Base-by-base conservation (phyloP, 495 filamentous ascomycete species). In the Rostrohypoxylon terebratum region DNA sequence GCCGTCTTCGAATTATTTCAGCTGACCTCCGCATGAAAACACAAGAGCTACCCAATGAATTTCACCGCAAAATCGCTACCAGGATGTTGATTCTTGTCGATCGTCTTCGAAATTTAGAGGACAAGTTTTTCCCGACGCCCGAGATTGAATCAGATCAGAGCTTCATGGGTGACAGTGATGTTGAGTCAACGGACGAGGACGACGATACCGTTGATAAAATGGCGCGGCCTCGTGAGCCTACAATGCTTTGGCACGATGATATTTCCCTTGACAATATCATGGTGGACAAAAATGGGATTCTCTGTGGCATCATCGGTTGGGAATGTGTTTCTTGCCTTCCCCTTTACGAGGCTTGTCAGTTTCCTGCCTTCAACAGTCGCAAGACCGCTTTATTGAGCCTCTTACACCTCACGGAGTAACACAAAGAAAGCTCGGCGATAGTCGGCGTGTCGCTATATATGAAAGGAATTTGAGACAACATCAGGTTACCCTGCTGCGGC, bases 231-330 rank as follows among this genome's bases (percentile, higher is more conserved):
- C 28, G 68, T 20, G 80, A 82, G 59, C 75, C 63, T 7, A 82
- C 79, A 0, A 74, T 84, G 55, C 78, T 88, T 10, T 79, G 75
- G 63, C 84, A 88, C 36, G 74, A 84, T 40, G 78, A 87, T 54
- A 75, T 89, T 7, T 83, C 79, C 0, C 60, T 78, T 6, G 73
- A 77, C n/a, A 89, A 88, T 73, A 81, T 90, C 34, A 72, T 88
- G 33, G 80, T 89, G 2, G 75, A 85, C 54, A 69, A 82, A 10
- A 64, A 79, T 1, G 81, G 80, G 4, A 21, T 76, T 3, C 70
- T 88, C 10, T 81, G 81, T 6, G 86, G 78, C n/a, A 45, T 89
- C 3, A 61, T 88, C 31, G 85, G 84, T 68, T 89, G 87, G 87
- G 82, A 88, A 50, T 85, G 81, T 67, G 75, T 86, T n/a, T 81